These are phyloP conservation scores for Cordia subcordata DNA, from an alignment of 257 asterid species.

Conservation along the genomic window DNA sequence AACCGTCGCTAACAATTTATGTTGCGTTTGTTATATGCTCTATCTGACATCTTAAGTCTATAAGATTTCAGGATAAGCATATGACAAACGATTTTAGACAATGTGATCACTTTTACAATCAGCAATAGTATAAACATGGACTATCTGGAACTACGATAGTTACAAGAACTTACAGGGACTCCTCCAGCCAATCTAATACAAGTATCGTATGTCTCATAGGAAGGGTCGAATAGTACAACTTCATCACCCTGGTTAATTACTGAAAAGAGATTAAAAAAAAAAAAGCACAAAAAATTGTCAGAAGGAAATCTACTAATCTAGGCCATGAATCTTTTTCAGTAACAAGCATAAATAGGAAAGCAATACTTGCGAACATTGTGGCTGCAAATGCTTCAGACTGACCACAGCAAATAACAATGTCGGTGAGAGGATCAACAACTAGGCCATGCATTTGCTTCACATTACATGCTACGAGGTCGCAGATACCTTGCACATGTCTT, in stretches of 20 bases:
- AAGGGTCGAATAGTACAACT: conserved; percentile 82
- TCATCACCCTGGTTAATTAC: conserved; percentile 79
- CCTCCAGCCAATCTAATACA: conserved; percentile 92
- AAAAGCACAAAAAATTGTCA: conserved; percentile 4
- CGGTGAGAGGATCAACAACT: conserved; percentile 53
- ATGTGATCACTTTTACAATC: not conserved
- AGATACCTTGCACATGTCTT: conserved; percentile 82
- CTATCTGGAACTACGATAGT: not conserved
- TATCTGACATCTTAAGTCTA: too few species aligned
- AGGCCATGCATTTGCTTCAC: conserved; percentile 63
- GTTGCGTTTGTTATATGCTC: too few species aligned
- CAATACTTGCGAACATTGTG: conserved; percentile 69
- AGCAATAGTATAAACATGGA: conserved; percentile 6
- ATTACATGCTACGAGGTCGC: conserved; percentile 54
- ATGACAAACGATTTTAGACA: too few species aligned
- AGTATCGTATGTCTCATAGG: conserved; percentile 74
- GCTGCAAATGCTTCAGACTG: conserved; percentile 95
- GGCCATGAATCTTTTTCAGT: not conserved
- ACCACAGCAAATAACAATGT: conserved; percentile 81
- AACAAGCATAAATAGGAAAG: not conserved
- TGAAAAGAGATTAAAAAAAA: conserved; percentile 16
- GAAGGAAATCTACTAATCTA: too few species aligned
- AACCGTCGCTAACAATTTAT: too few species aligned
- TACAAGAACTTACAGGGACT: conserved; percentile 55
- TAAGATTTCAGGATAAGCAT: too few species aligned